Evolutionary conservation across 345 rosid species (phyloP), one percentile per base, ranked within the genome.

Genomic region (Hibiscus trionum): DNA sequence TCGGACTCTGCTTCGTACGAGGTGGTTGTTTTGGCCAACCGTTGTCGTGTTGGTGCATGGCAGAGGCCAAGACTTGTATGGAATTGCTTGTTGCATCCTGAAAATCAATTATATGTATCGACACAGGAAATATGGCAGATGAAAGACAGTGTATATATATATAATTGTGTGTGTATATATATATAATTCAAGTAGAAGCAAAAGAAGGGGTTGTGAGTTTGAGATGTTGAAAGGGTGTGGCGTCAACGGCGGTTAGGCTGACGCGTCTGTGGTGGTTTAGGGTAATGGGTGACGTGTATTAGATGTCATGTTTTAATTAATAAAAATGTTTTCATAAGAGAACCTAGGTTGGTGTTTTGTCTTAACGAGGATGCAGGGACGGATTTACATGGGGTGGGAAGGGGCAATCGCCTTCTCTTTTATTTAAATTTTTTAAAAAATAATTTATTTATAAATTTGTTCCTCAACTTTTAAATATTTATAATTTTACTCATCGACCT

Each of bases 1-100:
- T 50, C 56, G 7, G 10, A 64, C 72, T 61, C 46, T 35, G 19
- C 50, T 33, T 2, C 7, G 2, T 10, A n/a, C 1, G 7, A 56
- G 24, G 16, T 12, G 15, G 46, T 64, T 64, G 52, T 44, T 44
- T 11, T 29, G 29, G 15, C 47, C 7, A 7, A 19, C 1, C 1
- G 39, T 21, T 1, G 79, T 52, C 16, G 44, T 10, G 27, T 1
- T 29, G 31, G 17, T 50, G 71, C 72, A 56, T n/a, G 61, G 57
- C 16, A 77, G 76, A 1, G 46, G 72, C 84, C 83, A 78, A 17
- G 86, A 75, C 59, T 80, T 75, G 82, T 80, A 84, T 29, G 82
- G 82, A 53, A 83, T 79, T 2, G 84, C 83, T 71, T 81, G 74
- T 37, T 84, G 85, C 87, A 84, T 84, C 57, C 57, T 73, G 52